Percentiles rank a stretch among this genome's conserved stretches.
Conservation (phyloP, 2,329 filamentous ascomycete species). For the Zymoseptoria pseudotritici region DNA sequence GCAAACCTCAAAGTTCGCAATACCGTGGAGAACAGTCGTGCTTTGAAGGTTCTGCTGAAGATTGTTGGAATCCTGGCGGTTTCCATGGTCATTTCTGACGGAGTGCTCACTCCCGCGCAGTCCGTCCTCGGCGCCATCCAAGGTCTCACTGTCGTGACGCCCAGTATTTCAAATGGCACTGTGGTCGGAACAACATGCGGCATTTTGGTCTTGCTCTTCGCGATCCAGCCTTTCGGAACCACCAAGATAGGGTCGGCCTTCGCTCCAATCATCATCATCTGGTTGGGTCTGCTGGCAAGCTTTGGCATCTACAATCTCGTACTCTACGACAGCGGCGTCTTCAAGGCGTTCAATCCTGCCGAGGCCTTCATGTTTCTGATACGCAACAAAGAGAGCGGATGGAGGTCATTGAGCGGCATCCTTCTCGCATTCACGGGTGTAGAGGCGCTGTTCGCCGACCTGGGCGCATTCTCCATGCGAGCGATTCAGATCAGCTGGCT, state of each 20-base stretch:
- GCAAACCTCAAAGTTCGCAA: constrained; percentile 48
- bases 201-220: constrained; percentile 57
- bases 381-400: constrained; percentile 53
- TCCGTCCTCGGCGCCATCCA: constrained; percentile 64
- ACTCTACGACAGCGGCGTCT: constrained; percentile 41
- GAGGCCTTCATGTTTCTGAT: constrained; percentile 56
- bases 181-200: constrained; percentile 59
- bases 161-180: constrained; percentile 48
- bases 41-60: constrained; percentile 50
- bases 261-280: constrained; percentile 60
- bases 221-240: constrained; percentile 58
- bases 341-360: constrained; percentile 48
- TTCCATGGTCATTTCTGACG: constrained; percentile 60
- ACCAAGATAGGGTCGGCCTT: constrained; percentile 53
- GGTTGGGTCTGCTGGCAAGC: constrained; percentile 54
- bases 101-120: constrained; percentile 61
- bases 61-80: constrained; percentile 58
- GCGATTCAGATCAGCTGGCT: constrained; percentile 71
- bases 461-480: constrained; percentile 58
- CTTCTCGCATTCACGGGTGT: constrained; percentile 69
- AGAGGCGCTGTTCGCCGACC: constrained; percentile 71
- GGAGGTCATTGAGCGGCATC: constrained; percentile 59
- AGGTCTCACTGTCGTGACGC: constrained; percentile 48
- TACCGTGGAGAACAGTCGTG: constrained; percentile 50
- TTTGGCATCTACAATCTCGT: constrained; percentile 56